Base-by-base conservation (phyloP, 192 early-diverging fungal species). In the Backusella circina region DNA sequence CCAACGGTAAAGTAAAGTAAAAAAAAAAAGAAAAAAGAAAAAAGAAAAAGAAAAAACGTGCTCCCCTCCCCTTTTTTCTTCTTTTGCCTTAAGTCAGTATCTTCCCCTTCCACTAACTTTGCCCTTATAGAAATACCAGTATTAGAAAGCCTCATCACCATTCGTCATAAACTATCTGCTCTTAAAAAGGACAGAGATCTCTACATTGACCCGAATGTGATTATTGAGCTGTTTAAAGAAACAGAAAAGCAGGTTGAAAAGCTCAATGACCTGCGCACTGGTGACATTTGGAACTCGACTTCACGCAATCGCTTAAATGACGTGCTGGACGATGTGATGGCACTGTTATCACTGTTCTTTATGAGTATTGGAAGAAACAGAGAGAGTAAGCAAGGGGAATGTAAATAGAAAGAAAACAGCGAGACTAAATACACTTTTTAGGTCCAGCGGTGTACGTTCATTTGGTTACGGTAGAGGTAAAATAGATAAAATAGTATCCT, bases 311-410 rank as follows among this genome's bases (percentile, higher is more conserved):
- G 89, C 54, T 82, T 92, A 26, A 91, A 94, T 74, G 88, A 86
- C 51, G 88, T 92, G 33, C 81, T 94, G 15, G 93, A 94, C 65
- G 93, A 94, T 50, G 88, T 91, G 67, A 91, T 91, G 85, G 88
- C 91, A 35, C 83, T 94, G 38, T 87, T 94, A 35, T 94, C 93
- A 31, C 77, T 94, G 65, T 94, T 92, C 75, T 94, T 91, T 75
- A 85, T 94, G 84, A 89, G 88, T 26, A 77, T 92, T 61, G 93
- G 93, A 38, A 92, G 91, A 74, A 92, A 89, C 76, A 87, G 88
- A 68, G 93, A 94, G 77, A 87, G 90, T 78, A 74, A 68, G 31
- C 13, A 12, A 15, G 51, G 15, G 3, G 16, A n/a, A 6, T 15
- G 30, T 39, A 4, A 10, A 37, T n/a, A 21, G 30, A 18, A 65